Base-by-base conservation (phyloP, 1,284 basidiomycete species). In the Melampsora abietis-canadensis region DNA sequence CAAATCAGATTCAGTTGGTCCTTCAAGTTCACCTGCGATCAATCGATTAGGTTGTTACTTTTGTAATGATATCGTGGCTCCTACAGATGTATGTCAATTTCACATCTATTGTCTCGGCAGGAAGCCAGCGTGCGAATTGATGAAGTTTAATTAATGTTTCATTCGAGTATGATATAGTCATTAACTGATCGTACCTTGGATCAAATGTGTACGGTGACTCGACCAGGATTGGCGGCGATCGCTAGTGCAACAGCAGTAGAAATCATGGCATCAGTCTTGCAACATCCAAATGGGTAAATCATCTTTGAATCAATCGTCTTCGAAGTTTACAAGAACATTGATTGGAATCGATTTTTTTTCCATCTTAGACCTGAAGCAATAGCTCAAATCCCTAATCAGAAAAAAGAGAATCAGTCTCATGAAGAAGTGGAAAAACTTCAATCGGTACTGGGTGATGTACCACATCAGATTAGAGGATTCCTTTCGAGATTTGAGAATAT, bases 161-260 rank as follows among this genome's bases (percentile, higher is more conserved):
- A 27, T 27, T 27, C 27, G 27, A 2, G 27, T 27, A 27, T 27
- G 51, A 30, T n/a, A 2, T 76, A 96, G 94, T 94, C 92, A 0
- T 84, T 98, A 64, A 91, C 92, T 0, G 94, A 98, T 80, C 86
- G 94, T 46, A 97, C 94, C 0, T 86, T 98, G 31, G 96, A 98
- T 81, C 95, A 98, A 81, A 98, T 98, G 95, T 98, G 96, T 81
- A 98, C 96, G 0, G 96, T 98, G 15, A 97, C 95, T 0, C 85
- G 96, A n/a, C 95, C 96, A 0, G 95, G 95, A 0, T 85, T 98
- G 0, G 96, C 94, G 0, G 88, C 92, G 0, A 94, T 98, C 57
- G 95, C 95, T 0, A 88, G 91, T 0, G 89, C 94, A 0, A 91
- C 89, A 0, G 93, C 93, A 0, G 94, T 98, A 0, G 96, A 98